These are phyloP conservation scores for Teratosphaeria gauchensis DNA, from an alignment of 2,329 filamentous ascomycete genomes.

Conservation along the genomic window DNA sequence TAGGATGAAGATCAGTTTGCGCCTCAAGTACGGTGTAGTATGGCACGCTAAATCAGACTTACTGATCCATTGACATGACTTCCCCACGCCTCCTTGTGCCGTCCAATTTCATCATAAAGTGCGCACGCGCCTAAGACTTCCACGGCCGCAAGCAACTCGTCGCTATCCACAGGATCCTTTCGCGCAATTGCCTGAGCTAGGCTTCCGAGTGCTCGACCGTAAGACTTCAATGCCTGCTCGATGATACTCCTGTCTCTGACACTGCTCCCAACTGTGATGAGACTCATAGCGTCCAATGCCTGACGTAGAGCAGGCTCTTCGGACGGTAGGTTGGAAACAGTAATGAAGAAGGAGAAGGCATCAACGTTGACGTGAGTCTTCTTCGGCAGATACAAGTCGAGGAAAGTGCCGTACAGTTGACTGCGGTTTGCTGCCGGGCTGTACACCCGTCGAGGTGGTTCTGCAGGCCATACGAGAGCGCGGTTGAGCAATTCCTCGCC, in stretches of 20 bases:
- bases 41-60: background rate
- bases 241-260: conserved; percentile 17
- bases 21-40: background rate
- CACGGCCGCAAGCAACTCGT: conserved; percentile 22
- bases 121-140: conserved; percentile 21
- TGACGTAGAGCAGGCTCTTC: conserved; percentile 14
- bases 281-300: conserved; percentile 19
- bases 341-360: conserved; percentile 16
- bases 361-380: conserved; percentile 1
- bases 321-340: conserved; percentile 11
- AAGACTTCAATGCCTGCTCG: conserved; percentile 14
- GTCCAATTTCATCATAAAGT: conserved; percentile 23
- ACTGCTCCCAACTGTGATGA: conserved; percentile 21
- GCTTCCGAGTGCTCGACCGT: conserved; percentile 15
- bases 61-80: conserved; percentile 18
- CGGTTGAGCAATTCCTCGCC: background rate
- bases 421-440: conserved; percentile 10
- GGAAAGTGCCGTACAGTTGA: conserved; percentile 19
- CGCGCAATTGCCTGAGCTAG: conserved; percentile 12
- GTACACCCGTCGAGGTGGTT: background rate
- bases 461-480: background rate
- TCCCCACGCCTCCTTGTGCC: conserved; percentile 18
- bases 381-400: conserved; percentile 21
- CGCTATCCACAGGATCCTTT: conserved; percentile 10
- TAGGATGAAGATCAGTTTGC: background rate